These are phyloP conservation scores for Aspergillaceae sp. DNA, from an alignment of 2,329 filamentous ascomycete species.

Conservation along the genomic window DNA sequence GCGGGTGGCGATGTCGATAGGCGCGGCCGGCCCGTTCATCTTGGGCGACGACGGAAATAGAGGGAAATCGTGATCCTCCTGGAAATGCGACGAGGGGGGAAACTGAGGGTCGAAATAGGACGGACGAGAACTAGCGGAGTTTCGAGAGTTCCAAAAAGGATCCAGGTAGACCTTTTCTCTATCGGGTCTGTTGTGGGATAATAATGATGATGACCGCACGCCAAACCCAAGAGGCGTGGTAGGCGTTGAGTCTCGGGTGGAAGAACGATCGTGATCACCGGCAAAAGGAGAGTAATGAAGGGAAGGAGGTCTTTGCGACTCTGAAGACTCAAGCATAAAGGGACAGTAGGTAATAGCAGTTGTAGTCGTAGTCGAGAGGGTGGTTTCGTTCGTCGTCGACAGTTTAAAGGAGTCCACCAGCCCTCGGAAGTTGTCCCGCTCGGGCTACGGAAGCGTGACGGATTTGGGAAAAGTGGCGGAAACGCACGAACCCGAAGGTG, in stretches of 20 bases:
- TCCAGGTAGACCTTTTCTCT: slow-evolving; percentile 33
- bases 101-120: slow-evolving; percentile 25
- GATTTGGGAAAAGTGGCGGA: slow-evolving; percentile 22
- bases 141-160: slow-evolving; percentile 38
- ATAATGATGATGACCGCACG: slow-evolving; percentile 19
- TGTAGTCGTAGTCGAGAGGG: neutral
- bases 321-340: slow-evolving; percentile 48
- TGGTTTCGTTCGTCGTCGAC: slow-evolving; percentile 16
- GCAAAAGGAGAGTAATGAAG: slow-evolving; percentile 44
- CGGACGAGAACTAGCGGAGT: slow-evolving; percentile 23
- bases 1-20: slow-evolving; percentile 53
- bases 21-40: slow-evolving; percentile 47
- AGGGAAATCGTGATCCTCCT: slow-evolving; percentile 30
- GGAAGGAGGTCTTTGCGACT: slow-evolving; percentile 35
- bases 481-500: slow-evolving; percentile 1
- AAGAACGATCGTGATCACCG: slow-evolving; percentile 41
- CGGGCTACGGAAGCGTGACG: slow-evolving; percentile 24
- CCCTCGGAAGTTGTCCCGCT: slow-evolving; percentile 31
- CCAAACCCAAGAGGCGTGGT: slow-evolving; percentile 43
- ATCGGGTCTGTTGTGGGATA: slow-evolving; percentile 30
- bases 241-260: slow-evolving; percentile 42
- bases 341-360: slow-evolving; percentile 1
- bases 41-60: slow-evolving; percentile 34
- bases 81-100: slow-evolving; percentile 22
- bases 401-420: slow-evolving; percentile 22